A percentile compares a stretch with the other conserved stretches of the same genome.
phyloP scores from a whole-genome alignment of 176 grass and related monocot genomes.

The Phragmites australis region DNA sequence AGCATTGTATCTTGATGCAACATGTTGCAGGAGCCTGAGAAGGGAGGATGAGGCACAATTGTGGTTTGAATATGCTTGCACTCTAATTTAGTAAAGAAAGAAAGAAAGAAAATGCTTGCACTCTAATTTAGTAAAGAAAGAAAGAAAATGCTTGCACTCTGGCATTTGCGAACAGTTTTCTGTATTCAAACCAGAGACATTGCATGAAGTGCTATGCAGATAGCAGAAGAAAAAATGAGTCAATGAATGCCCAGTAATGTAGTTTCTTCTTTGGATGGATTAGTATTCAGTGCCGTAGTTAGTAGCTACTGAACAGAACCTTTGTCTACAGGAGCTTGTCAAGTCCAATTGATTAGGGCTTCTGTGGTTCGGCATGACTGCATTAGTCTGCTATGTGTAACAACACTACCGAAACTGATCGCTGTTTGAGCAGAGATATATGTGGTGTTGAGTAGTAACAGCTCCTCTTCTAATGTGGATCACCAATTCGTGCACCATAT shows the following conservation, averaged over 20 bases:
- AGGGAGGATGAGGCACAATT: conserved; percentile 6
- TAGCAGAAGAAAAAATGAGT: neutral
- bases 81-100: neutral
- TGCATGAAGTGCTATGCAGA: neutral
- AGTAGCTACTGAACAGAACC: neutral
- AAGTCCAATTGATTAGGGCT: neutral
- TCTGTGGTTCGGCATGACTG: neutral
- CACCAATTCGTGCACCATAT: neutral
- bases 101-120: neutral
- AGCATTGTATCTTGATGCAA: conserved; percentile 72
- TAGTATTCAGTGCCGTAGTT: neutral
- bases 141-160: neutral
- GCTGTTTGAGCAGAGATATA: neutral
- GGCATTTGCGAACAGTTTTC: neutral
- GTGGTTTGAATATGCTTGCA: conserved; percentile 3
- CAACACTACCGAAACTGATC: neutral
- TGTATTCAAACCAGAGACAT: neutral
- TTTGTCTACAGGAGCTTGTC: neutral
- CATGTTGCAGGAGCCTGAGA: conserved; percentile 68
- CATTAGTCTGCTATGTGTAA: neutral
- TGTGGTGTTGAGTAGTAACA: neutral
- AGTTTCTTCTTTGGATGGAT: neutral
- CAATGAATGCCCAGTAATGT: neutral
- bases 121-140: too few species aligned
- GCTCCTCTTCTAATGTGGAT: neutral